Evolutionary conservation across 257 asterid genomes (phyloP).

Genomic region (Petrea volubilis): DNA sequence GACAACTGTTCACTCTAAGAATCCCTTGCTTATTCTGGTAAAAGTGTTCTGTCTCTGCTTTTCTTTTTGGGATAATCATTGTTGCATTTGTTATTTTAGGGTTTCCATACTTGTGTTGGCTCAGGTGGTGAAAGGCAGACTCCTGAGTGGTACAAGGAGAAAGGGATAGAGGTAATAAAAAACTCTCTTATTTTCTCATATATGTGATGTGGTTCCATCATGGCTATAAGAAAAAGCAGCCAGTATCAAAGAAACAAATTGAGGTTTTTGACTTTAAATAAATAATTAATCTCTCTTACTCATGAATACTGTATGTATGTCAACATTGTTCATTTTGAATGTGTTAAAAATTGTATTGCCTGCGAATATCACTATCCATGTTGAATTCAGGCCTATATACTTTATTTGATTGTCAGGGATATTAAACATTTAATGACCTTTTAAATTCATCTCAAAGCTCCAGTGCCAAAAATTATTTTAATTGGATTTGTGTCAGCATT

Average conservation of each 20-base stretch:
- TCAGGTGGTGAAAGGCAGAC: conserved; percentile 93
- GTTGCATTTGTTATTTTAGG: conserved; percentile 47
- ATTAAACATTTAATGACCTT: background rate
- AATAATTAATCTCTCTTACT: background rate
- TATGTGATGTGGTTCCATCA: background rate
- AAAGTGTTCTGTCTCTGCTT: background rate
- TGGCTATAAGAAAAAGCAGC: background rate
- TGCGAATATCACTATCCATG: background rate
- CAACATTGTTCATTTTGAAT: background rate
- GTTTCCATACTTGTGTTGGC: conserved; percentile 97
- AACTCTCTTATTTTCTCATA: conserved; percentile 1
- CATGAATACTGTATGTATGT: background rate
- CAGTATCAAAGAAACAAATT: background rate
- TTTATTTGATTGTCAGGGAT: background rate
- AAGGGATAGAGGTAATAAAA: conserved; percentile 82
- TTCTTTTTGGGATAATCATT: conserved; percentile 13
- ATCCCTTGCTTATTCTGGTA: background rate
- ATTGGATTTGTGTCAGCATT: background rate
- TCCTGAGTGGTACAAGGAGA: conserved; percentile 98
- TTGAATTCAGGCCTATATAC: background rate
- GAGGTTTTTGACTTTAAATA: background rate
- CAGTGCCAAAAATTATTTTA: background rate
- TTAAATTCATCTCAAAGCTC: background rate
- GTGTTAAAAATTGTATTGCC: background rate
- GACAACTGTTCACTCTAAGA: background rate